A percentile compares a stretch with the other conserved stretches of the same genome.
Evolutionary conservation across 176 grass and related monocot species (phyloP).

Genomic region (sorghum (Sorghum bicolor)): Sorghum_bicolor_NCBIv3 NC_012870.2:70675501-70676000

Average conservation of each 20-base stretch:
- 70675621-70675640: constrained; percentile 29
- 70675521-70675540: constrained; percentile 27
- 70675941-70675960: constrained; percentile 34
- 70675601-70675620: constrained; percentile 27
- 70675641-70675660: neutral
- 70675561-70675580: neutral
- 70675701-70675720: constrained; percentile 21
- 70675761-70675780: no score
- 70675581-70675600: constrained; percentile 14
- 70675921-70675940: constrained; percentile 3
- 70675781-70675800: no score
- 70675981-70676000: constrained; percentile 39
- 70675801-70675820: no score
- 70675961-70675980: constrained; percentile 22
- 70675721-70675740: neutral
- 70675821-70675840: neutral
- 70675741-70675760: neutral
- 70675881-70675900: neutral
- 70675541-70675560: constrained; percentile 14
- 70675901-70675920: constrained; percentile 2
- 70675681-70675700: constrained; percentile 20
- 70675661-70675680: constrained; percentile 11
- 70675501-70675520: neutral
- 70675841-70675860: neutral
- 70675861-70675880: neutral